Evolutionary conservation across 192 early-diverging fungal genomes (phyloP), one percentile per base, ranked within the genome.

Genomic region (Blastocladiella britannica): DNA sequence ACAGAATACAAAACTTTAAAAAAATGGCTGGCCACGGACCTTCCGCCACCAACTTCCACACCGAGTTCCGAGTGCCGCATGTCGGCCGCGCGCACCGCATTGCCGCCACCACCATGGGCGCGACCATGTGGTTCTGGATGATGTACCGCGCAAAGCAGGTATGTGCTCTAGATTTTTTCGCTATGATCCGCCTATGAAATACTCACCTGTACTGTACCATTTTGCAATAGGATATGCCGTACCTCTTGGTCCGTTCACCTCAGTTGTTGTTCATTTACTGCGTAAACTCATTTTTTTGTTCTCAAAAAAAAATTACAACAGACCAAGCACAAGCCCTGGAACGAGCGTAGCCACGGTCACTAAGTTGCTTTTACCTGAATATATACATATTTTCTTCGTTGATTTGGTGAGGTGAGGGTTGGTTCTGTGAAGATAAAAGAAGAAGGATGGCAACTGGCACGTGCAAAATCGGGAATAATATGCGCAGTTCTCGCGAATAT

Each of bases 91-190:
- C 66, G 56, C 78, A 86, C 59, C 68, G 79, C 20, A 58, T 73
- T 56, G 47, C 68, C 54, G 77, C 79, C 28, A 86, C 84, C 65
- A 58, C 65, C 25, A 67, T 86, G 51, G 80, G 84, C 47, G 80
- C 82, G 30, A 58, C 78, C 64, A 81, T 84, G 82, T 86, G 81
- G 81, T 84, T 86, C 63, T 86, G 79, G 79, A 82, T 86, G 74
- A 84, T 86, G 82, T 86, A 86, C 70, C 75, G 81, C 56, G 73
- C 78, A 26, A 84, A 84, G 70, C 73, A 86, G 63, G 82, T 47
- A 20, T 6, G 15, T 47, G 37, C 1, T 9, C 37, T 9, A 47
- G 2, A 4, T 2, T 47, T 9, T 9, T 20, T 47, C n/a, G 37
- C 15, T 7, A 20, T 9, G 37, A 47, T 20, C 15, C 12, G n/a